These are phyloP conservation scores for Trypanosomatidae sp. DNA, from an alignment of 208 protist species.

Conservation along the genomic window DNA sequence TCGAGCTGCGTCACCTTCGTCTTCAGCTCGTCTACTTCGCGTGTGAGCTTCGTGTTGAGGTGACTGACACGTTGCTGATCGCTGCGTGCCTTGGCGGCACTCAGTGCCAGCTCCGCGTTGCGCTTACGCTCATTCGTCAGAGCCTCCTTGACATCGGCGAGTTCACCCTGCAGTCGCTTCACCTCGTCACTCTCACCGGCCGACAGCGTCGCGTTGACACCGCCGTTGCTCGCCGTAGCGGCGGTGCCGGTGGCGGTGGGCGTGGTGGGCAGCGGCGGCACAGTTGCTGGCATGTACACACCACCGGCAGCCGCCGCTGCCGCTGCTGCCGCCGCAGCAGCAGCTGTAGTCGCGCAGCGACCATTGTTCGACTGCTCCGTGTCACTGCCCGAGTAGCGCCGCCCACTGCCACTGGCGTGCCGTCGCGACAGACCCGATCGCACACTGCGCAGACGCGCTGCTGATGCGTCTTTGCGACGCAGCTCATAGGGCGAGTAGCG, in stretches of 20 bases:
- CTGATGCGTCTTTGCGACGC: conserved; percentile 53
- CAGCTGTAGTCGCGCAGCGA: not conserved
- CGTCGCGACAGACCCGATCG: not conserved
- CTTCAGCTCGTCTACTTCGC: conserved; percentile 26
- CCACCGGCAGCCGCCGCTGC: not conserved
- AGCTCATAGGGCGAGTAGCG: conserved; percentile 73
- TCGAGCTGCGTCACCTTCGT: conserved; percentile 14
- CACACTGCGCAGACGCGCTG: not conserved
- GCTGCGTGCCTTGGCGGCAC: conserved; percentile 29
- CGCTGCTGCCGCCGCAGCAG: not conserved
- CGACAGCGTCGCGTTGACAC: not conserved
- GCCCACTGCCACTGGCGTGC: not conserved
- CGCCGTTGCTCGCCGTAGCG: not conserved
- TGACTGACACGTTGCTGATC: conserved; percentile 32
- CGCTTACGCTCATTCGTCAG: conserved; percentile 49
- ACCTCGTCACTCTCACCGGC: conserved; percentile 15
- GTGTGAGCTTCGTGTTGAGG: conserved; percentile 38
- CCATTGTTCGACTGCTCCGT: conserved; percentile 4
- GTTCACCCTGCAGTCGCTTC: conserved; percentile 27
- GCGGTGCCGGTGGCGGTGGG: conserved; percentile 7
- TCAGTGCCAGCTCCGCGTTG: conserved; percentile 42
- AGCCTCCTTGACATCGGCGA: conserved; percentile 52
- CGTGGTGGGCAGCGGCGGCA: conserved; percentile 6
- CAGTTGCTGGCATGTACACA: not conserved
- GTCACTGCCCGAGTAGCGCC: conserved; percentile 11